These are phyloP conservation scores for Lizanozyma gosingica DNA, from an alignment of 1,139 yeast genomes.

Conservation along the genomic window DNA sequence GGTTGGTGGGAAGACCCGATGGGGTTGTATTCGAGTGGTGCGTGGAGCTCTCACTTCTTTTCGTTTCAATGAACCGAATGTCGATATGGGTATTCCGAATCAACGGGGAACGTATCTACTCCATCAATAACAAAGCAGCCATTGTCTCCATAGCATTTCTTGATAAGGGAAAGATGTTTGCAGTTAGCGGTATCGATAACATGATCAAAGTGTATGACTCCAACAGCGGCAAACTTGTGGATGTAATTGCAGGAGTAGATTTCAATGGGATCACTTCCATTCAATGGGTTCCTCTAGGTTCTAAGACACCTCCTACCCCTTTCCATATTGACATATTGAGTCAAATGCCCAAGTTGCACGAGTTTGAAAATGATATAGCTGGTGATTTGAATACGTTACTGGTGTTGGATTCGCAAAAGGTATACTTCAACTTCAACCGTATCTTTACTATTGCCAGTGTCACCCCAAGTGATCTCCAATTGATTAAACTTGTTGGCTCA, in stretches of 20 bases:
- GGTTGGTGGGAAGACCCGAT: not conserved
- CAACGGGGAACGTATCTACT: constrained; percentile 49
- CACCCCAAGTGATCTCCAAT: not conserved
- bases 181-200: constrained; percentile 37
- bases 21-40: not conserved
- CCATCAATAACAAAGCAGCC: constrained; percentile 28
- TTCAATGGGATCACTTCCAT: not conserved
- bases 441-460: not conserved
- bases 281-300: not conserved
- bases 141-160: constrained; percentile 28
- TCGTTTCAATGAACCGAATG: not conserved
- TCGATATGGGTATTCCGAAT: constrained; percentile 40
- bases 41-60: not conserved
- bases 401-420: not conserved
- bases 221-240: constrained; percentile 35
- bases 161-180: constrained; percentile 32
- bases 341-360: not conserved
- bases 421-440: not conserved
- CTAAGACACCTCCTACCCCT: not conserved
- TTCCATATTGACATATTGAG: not conserved
- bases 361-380: not conserved
- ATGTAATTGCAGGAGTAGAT: constrained; percentile 3
- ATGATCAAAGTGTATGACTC: constrained; percentile 40
- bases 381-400: not conserved
- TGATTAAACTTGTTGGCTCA: not conserved